These are phyloP conservation scores for Plasmodium inui DNA, from an alignment of 169 alveolate species.

Conservation along the genomic window DNA sequence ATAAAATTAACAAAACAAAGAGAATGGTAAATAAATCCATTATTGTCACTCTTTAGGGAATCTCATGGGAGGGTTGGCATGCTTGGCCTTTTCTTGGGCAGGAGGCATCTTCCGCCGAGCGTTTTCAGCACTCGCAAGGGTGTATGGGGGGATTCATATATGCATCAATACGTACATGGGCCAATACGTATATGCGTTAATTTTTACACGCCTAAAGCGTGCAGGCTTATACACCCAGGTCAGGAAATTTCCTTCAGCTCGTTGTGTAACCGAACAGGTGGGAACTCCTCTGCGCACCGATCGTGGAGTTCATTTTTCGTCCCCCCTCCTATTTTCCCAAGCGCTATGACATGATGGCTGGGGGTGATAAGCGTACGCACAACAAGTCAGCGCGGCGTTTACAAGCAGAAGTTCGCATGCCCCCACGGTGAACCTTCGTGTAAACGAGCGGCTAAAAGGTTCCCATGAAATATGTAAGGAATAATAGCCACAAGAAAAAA, in stretches of 20 bases:
- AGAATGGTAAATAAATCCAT: constrained; percentile 39
- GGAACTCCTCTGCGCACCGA: not conserved
- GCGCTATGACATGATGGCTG: not conserved
- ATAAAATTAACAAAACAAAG: constrained; percentile 5
- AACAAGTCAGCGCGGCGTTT: not conserved
- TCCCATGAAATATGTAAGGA: not conserved
- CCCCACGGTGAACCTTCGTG: not conserved
- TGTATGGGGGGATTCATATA: not conserved
- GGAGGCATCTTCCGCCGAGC: not conserved
- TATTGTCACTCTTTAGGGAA: not conserved
- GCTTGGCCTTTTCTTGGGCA: not conserved
- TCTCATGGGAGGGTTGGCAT: not conserved
- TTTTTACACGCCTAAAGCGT: not conserved
- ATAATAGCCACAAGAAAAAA: not conserved
- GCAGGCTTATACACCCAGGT: not conserved
- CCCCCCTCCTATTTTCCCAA: not conserved
- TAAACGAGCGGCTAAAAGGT: not conserved
- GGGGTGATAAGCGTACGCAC: not conserved
- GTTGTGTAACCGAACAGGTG: not conserved
- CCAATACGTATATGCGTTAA: not conserved
- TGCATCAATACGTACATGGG: not conserved
- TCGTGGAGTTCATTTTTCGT: not conserved
- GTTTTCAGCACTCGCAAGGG: not conserved
- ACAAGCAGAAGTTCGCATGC: not conserved
- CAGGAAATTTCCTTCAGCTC: not conserved